Evolutionary conservation across 2,329 filamentous ascomycete genomes (phyloP), one percentile per base, ranked within the genome.

Genomic region (Pseudovirgaria hyperparasitica): DNA sequence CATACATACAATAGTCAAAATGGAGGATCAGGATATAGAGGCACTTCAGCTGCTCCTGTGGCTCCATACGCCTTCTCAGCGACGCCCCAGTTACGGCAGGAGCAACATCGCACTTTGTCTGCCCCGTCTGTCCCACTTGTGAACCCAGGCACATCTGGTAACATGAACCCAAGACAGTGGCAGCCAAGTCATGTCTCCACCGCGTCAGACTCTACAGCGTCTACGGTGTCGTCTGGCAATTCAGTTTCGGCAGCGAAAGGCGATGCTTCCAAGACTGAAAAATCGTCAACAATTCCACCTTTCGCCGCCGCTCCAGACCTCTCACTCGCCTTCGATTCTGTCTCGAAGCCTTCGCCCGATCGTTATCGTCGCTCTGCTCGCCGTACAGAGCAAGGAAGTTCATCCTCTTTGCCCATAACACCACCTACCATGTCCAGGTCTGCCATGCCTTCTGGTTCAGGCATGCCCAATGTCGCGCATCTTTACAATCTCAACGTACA

Each of bases 281-380:
- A 60, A 27, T 39, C 60, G 26, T 60, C 63, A 20, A 53, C 60
- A 19, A 63, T 64, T 38, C 62, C 63, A 30, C 46, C 70, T 9
- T 65, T 64, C 22, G 56, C 60, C 22, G 54, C 56, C 25, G 53
- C 64, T 15, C 65, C 71, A 25, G 67, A 68, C 56, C 37, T 74
- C 50, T 55, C 65, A 40, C 45, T 76, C 57, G 38, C 58, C n/a
- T 60, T 67, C 27, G 66, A 75, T 22, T 62, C 66, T 4, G 62
- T 71, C 13, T 55, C 62, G 23, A 85, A 84, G 43, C 63, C 75
- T 13, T 74, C 80, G 2, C 82, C 82, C 2, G 85, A 93, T 50
- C 73, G 87, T 32, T 94, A 94, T 50, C 71, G 85, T 42, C 76
- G 85, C 33, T 65, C 65, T 29, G 62, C 67, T 31, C 68, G 70